A percentile compares a stretch with the other conserved stretches of the same genome.
phyloP scores from a whole-genome alignment of 2,329 filamentous ascomycete genomes.

The Apiospora phragmitis region DNA sequence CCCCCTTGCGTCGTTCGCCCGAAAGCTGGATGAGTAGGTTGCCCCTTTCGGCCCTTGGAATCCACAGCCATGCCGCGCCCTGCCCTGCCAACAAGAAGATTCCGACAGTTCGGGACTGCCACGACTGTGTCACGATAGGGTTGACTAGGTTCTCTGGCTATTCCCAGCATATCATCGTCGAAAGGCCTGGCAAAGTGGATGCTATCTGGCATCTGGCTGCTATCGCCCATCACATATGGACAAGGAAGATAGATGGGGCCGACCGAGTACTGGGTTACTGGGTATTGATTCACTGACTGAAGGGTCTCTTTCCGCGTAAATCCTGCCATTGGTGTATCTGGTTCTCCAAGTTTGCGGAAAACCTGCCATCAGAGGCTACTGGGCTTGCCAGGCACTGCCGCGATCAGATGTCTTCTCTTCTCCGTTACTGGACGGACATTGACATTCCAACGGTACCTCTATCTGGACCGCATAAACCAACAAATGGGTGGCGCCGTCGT shows the following conservation, averaged over 20 bases:
- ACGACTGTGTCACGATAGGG: neutral
- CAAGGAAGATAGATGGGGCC: constrained; percentile 1
- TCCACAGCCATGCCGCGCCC: neutral
- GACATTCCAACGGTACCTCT: neutral
- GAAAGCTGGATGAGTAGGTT: neutral
- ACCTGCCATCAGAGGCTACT: neutral
- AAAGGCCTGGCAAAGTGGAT: neutral
- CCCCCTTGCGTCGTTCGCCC: neutral
- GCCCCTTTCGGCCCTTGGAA: neutral
- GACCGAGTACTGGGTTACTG: neutral
- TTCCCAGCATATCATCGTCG: neutral
- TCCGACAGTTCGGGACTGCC: neutral
- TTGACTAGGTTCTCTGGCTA: neutral
- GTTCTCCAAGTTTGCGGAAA: neutral
- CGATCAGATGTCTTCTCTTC: neutral
- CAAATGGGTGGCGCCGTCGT: neutral
- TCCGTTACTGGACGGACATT: neutral
- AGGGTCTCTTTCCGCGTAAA: neutral
- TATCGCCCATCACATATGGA: neutral
- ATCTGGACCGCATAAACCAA: neutral
- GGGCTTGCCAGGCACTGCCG: neutral
- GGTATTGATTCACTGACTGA: neutral
- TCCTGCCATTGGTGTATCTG: neutral
- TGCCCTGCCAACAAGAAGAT: neutral
- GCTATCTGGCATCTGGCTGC: neutral